A percentile compares a stretch with the other conserved stretches of the same genome.
Conservation (phyloP, 139 green algal genomes). For the Micractinium sp. region DNA sequence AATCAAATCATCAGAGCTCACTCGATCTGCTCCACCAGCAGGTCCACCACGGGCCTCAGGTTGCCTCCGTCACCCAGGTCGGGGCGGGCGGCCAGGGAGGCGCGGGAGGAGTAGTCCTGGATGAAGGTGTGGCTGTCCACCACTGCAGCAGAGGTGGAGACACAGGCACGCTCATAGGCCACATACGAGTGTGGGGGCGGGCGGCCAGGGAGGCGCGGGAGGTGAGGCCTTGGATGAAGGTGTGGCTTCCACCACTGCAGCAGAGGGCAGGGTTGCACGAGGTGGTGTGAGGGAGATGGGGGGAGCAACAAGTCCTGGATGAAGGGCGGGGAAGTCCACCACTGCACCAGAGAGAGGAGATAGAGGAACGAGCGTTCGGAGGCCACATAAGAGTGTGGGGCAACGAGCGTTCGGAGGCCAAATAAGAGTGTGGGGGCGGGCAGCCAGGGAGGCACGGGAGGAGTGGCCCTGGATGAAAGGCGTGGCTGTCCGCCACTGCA, state of each 20-base stretch:
- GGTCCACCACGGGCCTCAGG: conserved; percentile 90
- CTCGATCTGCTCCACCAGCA: conserved; percentile 91
- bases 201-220: conserved; percentile 66
- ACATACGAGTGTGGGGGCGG: conserved; percentile 69
- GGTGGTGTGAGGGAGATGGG: not conserved
- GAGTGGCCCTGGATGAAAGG: conserved; percentile 81
- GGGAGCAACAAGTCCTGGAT: too few species aligned
- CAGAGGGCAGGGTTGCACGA: too few species aligned
- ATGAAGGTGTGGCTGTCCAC: conserved; percentile 83
- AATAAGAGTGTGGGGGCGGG: conserved; percentile 74
- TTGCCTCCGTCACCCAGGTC: conserved; percentile 90
- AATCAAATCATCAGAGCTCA: conserved; percentile 23
- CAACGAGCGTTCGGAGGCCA: too few species aligned
- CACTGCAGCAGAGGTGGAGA: not conserved
- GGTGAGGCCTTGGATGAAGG: conserved; percentile 84
- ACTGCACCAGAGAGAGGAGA: too few species aligned
- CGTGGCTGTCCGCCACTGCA: conserved; percentile 58
- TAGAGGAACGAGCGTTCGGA: too few species aligned
- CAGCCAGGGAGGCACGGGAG: conserved; percentile 63
- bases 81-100: conserved; percentile 72
- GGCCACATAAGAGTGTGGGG: too few species aligned
- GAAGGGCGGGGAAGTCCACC: too few species aligned
- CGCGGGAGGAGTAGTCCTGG: conserved; percentile 74
- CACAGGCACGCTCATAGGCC: too few species aligned
- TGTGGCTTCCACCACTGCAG: conserved; percentile 40